Conservation (phyloP, 352 stramenopile genomes). For the Phytophthora lateralis region DNA sequence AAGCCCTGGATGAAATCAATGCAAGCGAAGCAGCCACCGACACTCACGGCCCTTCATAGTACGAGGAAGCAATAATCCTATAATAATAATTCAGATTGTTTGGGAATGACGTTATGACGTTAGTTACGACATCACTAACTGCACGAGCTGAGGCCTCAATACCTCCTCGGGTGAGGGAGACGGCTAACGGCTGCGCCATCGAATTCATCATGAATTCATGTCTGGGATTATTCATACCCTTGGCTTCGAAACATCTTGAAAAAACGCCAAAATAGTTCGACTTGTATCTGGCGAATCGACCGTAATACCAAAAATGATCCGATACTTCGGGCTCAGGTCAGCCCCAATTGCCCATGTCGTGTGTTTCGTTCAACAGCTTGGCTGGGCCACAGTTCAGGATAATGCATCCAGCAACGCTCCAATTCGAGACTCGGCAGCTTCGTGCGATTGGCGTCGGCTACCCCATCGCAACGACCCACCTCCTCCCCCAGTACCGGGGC, state of each 20-base stretch:
- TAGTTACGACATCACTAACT: not conserved
- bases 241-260: not conserved
- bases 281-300: not conserved
- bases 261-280: not conserved
- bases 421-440: slow-evolving; percentile 44
- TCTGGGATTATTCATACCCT: not conserved
- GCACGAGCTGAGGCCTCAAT: no score
- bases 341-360: not conserved
- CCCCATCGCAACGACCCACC: slow-evolving; percentile 27
- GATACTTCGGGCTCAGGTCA: not conserved
- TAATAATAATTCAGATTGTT: not conserved
- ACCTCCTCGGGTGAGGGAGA: no score
- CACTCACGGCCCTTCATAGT: no score
- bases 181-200: not conserved
- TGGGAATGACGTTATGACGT: not conserved
- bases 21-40: no score
- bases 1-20: no score
- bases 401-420: slow-evolving; percentile 45
- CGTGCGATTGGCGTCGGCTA: slow-evolving; percentile 37
- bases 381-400: slow-evolving; percentile 20
- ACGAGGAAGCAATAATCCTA: no score
- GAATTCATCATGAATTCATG: not conserved
- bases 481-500: slow-evolving; percentile 20
- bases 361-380: not conserved
- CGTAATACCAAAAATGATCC: not conserved